These are phyloP conservation scores for Venturia aucupariae DNA, from an alignment of 2,329 filamentous ascomycete genomes.

Conservation along the genomic window DNA sequence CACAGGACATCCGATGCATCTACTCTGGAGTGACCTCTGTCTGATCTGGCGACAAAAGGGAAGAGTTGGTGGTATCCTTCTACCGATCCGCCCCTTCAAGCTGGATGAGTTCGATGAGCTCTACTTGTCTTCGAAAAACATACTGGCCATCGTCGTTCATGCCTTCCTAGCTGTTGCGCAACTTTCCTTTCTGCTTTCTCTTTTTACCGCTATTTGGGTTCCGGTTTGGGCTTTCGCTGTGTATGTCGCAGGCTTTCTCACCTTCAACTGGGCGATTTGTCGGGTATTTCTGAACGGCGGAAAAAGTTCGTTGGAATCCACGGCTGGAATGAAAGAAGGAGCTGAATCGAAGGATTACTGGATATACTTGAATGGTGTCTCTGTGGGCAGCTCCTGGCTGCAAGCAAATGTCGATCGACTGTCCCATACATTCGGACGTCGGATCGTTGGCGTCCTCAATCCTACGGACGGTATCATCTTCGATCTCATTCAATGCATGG, in stretches of 20 bases:
- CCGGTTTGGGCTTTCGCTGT: conserved; percentile 27
- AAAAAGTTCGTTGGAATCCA: conserved; percentile 37
- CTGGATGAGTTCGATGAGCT: conserved; percentile 45
- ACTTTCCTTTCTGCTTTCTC: conserved; percentile 46
- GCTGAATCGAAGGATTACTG: conserved; percentile 54
- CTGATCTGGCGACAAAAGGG: conserved; percentile 18
- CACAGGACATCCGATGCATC: conserved; percentile 20
- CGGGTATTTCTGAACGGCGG: conserved; percentile 28
- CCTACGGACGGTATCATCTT: conserved; percentile 63
- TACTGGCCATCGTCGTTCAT: conserved; percentile 52
- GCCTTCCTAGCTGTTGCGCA: conserved; percentile 51
- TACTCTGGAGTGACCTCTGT: conserved; percentile 20
- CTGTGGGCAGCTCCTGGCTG: conserved; percentile 41
- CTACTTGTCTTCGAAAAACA: conserved; percentile 47
- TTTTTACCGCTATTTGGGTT: conserved; percentile 41
- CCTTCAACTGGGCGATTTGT: conserved; percentile 25
- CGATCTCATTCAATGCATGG: conserved; percentile 66
- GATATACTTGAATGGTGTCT: conserved; percentile 70
- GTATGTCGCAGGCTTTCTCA: conserved; percentile 23
- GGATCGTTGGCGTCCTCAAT: conserved; percentile 66
- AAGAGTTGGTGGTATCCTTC: conserved; percentile 17
- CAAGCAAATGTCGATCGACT: conserved; percentile 62
- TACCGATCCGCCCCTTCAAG: conserved; percentile 9
- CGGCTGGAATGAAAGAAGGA: conserved; percentile 38
- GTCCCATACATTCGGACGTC: conserved; percentile 61